Base-by-base conservation (phyloP, 768 basidiomycete species). In the Tephrocybe sp. region DNA sequence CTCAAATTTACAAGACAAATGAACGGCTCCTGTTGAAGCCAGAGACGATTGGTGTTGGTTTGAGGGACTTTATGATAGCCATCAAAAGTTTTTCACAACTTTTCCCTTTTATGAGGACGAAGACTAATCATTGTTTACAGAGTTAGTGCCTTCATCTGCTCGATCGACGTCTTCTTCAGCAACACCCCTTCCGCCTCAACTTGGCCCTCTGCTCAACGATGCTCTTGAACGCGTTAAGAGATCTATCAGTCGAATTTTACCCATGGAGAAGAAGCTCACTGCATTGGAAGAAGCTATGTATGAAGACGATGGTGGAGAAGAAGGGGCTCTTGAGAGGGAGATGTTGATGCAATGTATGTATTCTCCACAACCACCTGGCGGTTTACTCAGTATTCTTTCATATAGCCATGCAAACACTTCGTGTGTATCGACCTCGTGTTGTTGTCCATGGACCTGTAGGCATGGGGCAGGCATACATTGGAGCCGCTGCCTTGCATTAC, bases 31-130 rank as follows among this genome's bases (percentile, higher is more conserved):
- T 93, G 42, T 74, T 98, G 47, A 81, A 91, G 55, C 89, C 94
- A 6, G 88, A 91, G 59, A 84, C 85, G 1, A 97, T 98, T 54
- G 75, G 76, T 25, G 83, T 97, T 15, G 81, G 86, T 27, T 74
- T 97, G 42, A 77, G 91, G 33, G 97, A 99, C 64, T 99, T 99
- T 63, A 92, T 97, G 92, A 88, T 95, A 59, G 91, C 95, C 1
- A 83, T 97, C 49, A 93, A 97, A 68, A 95, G 95, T 97, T 59
- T 45, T 85, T 72, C 23, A 18, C 19, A 11, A 21, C 29, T n/a
- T 46, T 52, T 44, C 31, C 49, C 34, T 52, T 31, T 27, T 22
- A 40, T 13, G 22, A 19, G 1, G n/a, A 47, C 45, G 6, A 49
- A 29, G 18, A 22, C 19, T 41, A n/a, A 31, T 19, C 11, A 24